phyloP scores from a whole-genome alignment of 805 yeast genomes.

The Candida nitratophila region DNA sequence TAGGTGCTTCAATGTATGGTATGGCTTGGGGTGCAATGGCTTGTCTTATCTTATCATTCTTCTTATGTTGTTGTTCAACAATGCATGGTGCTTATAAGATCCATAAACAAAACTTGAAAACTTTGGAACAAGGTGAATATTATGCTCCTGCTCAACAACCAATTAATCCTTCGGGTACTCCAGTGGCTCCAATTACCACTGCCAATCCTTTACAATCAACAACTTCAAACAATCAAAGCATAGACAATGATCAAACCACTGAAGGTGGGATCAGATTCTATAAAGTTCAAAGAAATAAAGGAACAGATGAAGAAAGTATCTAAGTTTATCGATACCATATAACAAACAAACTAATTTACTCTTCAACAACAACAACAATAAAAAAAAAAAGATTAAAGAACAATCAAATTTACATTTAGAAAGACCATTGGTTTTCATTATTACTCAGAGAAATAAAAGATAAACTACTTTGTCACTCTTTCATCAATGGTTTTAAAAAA shows the following conservation, averaged over 20 bases:
- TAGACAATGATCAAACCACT: conserved; percentile 19
- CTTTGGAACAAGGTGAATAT: conserved; percentile 8
- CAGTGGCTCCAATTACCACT: conserved; percentile 20
- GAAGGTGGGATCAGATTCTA: conserved; percentile 69
- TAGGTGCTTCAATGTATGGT: conserved; percentile 57
- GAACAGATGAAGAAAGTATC: conserved; percentile 31
- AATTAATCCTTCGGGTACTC: too few species aligned
- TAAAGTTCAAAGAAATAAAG: conserved; percentile 55
- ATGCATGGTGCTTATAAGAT: conserved; percentile 43
- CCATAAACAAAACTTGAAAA: conserved; percentile 36
- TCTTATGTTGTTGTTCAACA: conserved; percentile 45
- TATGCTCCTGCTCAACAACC: conserved; percentile 3
- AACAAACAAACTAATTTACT: too few species aligned
- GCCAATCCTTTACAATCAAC: conserved; percentile 2
- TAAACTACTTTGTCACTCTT: too few species aligned
- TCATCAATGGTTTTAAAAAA: too few species aligned
- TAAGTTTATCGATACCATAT: background rate
- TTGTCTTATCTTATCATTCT: conserved; percentile 40
- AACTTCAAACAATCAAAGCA: background rate
- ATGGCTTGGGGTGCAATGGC: conserved; percentile 67
- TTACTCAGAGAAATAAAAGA: too few species aligned
- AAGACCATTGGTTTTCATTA: too few species aligned
- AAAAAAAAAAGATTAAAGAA: background rate
- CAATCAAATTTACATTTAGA: too few species aligned
- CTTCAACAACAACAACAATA: background rate